Base-by-base conservation (phyloP, 441 rosid genomes). In the Gossypium aridum region DNA sequence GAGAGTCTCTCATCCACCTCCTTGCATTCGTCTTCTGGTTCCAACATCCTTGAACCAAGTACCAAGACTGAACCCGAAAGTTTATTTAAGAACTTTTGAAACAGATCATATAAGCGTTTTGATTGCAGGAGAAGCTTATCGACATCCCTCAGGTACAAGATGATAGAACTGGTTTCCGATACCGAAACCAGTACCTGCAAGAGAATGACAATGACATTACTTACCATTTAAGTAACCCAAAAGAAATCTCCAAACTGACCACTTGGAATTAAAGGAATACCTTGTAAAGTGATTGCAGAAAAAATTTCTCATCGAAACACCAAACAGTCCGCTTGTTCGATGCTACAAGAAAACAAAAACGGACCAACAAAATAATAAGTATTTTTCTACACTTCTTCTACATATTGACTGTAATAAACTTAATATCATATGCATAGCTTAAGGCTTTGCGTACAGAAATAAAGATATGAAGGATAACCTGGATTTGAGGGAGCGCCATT, bases 201-300 rank as follows among this genome's bases (percentile, higher is more conserved):
- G 65, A 68, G 34, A 79, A 75, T 34, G 14, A 70, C 22, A 51
- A 19, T 16, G 23, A 3, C 26, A 61, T 39, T 61, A 43, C 67
- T 31, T 47, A 53, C 34, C 54, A 39, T 34, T 22, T 66, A 19
- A 31, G 28, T 26, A 1, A 20, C 26, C 2, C 3, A 54, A 53
- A 64, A 57, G 74, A 16, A 22, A 3, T 13, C 10, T 65, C 68
- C 20, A 28, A 59, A 64, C 23, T 53, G 37, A 60, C 68, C 23
- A 49, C 31, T 34, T 67, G 37, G 22, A 28, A 47, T 55, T 13
- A 26, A 69, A 59, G 63, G 55, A 54, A 5, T 87, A 95, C 97
- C 96, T 96, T 91, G 89, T 85, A 86, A 73, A 96, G 92, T 63
- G 97, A 89, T 66, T 87, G 92, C 37, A 93, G 70, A 80, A 93